Percentiles rank a stretch among this genome's conserved stretches.
Conservation (phyloP, 2,329 filamentous ascomycete species). For the Colletotrichum destructivum region DNA sequence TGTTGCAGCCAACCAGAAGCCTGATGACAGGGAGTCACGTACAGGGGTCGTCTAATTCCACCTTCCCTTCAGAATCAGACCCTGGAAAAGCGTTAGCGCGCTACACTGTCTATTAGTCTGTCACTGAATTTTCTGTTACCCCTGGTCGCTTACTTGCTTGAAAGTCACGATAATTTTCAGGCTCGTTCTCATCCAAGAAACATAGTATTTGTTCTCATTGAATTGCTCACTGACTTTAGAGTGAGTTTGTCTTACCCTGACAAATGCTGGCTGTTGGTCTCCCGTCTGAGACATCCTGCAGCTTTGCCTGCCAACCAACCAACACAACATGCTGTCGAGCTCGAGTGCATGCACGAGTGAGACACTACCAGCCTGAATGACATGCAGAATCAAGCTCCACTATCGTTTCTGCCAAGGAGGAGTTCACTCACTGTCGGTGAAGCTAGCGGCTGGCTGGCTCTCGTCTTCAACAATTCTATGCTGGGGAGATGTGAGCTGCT, state of each 20-base stretch:
- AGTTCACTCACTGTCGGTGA: neutral
- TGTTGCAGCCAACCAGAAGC: neutral
- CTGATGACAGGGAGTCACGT: neutral
- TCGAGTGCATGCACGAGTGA: neutral
- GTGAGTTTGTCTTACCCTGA: neutral
- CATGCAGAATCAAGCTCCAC: neutral
- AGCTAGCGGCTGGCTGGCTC: neutral
- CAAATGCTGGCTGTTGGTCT: too few relatives aligned
- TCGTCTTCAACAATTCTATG: neutral
- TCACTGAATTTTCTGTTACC: constrained; percentile 27
- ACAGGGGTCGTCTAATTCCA: constrained; percentile 17
- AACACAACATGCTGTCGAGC: neutral
- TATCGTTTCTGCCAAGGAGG: neutral
- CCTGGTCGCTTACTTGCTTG: neutral
- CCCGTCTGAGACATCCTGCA: neutral
- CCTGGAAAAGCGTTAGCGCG: neutral
- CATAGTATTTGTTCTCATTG: neutral
- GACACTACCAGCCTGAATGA: neutral
- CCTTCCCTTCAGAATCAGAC: constrained; percentile 3
- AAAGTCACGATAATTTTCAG: constrained; percentile 37
- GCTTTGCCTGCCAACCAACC: neutral
- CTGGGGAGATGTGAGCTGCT: neutral
- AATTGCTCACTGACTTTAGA: too few relatives aligned
- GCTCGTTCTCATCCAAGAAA: neutral
- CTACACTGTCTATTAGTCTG: neutral